Conservation (phyloP, 1,139 yeast genomes). For the Sugiyamaella grinbergsii region DNA sequence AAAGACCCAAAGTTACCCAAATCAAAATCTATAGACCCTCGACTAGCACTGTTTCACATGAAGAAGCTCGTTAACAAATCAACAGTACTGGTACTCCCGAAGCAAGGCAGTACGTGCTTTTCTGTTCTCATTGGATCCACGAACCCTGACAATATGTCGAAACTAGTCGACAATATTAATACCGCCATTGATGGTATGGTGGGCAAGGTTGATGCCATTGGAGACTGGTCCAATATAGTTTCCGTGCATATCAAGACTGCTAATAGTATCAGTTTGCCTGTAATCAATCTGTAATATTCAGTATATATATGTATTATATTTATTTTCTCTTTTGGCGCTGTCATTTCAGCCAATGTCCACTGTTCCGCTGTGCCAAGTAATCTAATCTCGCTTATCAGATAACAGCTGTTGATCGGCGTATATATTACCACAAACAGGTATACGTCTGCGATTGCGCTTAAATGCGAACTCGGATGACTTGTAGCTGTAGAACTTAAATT, state of each 20-base stretch:
- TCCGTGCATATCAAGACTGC: slow-evolving; percentile 33
- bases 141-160: slow-evolving; percentile 25
- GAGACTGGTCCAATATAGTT: slow-evolving; percentile 27
- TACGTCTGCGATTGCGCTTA: neutral
- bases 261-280: slow-evolving; percentile 34
- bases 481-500: no score
- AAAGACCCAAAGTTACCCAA: slow-evolving; percentile 13
- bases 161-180: slow-evolving; percentile 33
- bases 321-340: neutral
- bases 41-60: slow-evolving; percentile 31
- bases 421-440: neutral
- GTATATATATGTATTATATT: neutral
- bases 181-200: slow-evolving; percentile 27
- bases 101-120: slow-evolving; percentile 31
- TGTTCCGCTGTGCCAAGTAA: neutral
- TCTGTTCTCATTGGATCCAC: slow-evolving; percentile 34
- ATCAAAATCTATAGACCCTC: slow-evolving; percentile 28
- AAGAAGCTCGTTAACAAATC: slow-evolving; percentile 32
- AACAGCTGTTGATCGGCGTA: neutral
- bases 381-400: neutral
- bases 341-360: neutral
- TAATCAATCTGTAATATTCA: slow-evolving; percentile 13
- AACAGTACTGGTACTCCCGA: slow-evolving; percentile 31
- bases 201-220: slow-evolving; percentile 21
- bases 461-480: no score